Evolutionary conservation across 306 rosid species (phyloP).

Genomic region (Cucumis hystrix): DNA sequence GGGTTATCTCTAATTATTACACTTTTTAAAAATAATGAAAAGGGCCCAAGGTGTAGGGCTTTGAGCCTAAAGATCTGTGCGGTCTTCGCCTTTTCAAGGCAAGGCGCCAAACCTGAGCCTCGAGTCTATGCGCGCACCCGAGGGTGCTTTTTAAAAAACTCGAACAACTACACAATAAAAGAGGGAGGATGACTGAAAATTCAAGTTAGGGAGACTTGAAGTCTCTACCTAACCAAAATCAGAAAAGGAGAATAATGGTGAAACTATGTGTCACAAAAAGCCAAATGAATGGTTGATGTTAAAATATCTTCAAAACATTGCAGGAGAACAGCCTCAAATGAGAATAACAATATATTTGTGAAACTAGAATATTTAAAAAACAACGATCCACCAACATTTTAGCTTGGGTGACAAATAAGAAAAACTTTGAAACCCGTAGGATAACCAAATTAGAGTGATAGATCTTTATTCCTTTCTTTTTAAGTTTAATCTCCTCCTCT

Average conservation of each 20-base stretch:
- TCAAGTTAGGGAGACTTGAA: neutral
- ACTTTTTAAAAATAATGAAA: no score
- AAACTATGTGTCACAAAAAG: neutral
- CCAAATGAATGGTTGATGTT: neutral
- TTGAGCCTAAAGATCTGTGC: no score
- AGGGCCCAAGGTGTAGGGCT: no score
- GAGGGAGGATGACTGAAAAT: neutral
- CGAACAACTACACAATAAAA: neutral
- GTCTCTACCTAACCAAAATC: neutral
- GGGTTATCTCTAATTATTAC: no score
- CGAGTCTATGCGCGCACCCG: no score
- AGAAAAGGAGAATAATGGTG: neutral
- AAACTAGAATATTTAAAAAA: neutral
- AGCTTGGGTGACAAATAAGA: neutral
- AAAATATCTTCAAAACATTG: neutral
- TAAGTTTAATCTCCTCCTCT: neutral
- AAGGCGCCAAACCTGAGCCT: no score
- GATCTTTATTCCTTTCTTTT: neutral
- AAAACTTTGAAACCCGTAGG: neutral
- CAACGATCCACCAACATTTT: neutral
- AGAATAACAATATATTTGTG: neutral
- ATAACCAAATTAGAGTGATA: neutral
- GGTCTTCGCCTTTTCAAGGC: no score
- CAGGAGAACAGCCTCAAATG: neutral
- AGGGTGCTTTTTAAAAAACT: no score